phyloP scores from a whole-genome alignment of 2,329 filamentous ascomycete species.

The Myotisia sp. region DNA sequence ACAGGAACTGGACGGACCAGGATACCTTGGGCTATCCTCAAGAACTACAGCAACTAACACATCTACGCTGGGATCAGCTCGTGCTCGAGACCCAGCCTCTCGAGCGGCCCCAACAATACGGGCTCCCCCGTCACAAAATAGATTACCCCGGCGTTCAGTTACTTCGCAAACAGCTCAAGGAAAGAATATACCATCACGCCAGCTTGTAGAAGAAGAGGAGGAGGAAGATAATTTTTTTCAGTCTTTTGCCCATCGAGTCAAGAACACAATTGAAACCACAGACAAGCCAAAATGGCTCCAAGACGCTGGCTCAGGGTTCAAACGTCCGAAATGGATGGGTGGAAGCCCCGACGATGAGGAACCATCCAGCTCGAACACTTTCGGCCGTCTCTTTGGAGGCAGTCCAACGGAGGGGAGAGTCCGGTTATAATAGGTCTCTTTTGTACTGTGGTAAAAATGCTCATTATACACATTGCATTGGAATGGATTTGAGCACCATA shows the following conservation, averaged over 20 bases:
- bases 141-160: not conserved
- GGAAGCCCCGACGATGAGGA: constrained; percentile 34
- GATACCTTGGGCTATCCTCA: constrained; percentile 30
- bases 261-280: constrained; percentile 78
- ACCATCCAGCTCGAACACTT: constrained; percentile 15
- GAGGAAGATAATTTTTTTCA: constrained; percentile 64
- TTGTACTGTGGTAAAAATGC: no score
- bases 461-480: no score
- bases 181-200: not conserved
- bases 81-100: not conserved
- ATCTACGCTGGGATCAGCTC: not conserved
- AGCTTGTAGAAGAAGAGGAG: constrained; percentile 24
- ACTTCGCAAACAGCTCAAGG: not conserved
- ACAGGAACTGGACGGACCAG: constrained; percentile 57
- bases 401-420: constrained; percentile 27
- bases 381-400: constrained; percentile 29
- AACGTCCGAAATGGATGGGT: constrained; percentile 69
- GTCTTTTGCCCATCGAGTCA: constrained; percentile 68
- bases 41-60: constrained; percentile 4
- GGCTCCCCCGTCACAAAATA: constrained; percentile 3
- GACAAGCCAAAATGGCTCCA: constrained; percentile 72
- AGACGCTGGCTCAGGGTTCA: constrained; percentile 54
- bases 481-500: no score
- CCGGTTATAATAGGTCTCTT: constrained; percentile 19
- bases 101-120: not conserved